These are phyloP conservation scores for Komagataella populi DNA, from an alignment of 805 yeast genomes.

Conservation along the genomic window DNA sequence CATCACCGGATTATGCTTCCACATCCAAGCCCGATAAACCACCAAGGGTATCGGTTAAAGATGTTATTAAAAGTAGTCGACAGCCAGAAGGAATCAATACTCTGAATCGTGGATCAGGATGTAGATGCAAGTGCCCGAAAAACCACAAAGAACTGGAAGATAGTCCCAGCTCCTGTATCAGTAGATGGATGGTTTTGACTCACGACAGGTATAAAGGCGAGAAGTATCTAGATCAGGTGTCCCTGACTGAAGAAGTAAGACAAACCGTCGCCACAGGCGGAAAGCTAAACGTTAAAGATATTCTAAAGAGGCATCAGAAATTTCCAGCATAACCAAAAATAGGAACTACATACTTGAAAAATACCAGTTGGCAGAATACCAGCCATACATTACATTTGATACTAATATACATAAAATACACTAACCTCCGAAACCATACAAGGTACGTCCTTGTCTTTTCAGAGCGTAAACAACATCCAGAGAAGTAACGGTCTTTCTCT, in stretches of 20 bases:
- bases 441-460: slow-evolving; percentile 99
- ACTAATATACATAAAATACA: neutral
- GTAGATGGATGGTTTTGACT: slow-evolving; percentile 28
- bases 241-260: slow-evolving; percentile 12
- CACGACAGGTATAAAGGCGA: slow-evolving; percentile 11
- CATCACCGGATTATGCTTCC: neutral
- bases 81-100: neutral
- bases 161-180: slow-evolving; percentile 34
- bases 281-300: slow-evolving; percentile 12
- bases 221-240: slow-evolving; percentile 14
- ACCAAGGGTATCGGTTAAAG: neutral
- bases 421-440: slow-evolving; percentile 99
- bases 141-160: slow-evolving; percentile 43
- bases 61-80: neutral
- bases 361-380: neutral
- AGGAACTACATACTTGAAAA: neutral
- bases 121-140: slow-evolving; percentile 72
- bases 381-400: neutral
- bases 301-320: neutral
- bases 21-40: neutral
- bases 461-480: slow-evolving; percentile 97
- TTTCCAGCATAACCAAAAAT: neutral
- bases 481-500: slow-evolving; percentile 99
- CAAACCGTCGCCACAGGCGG: slow-evolving; percentile 7
- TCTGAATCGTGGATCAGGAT: slow-evolving; percentile 46